phyloP scores from a whole-genome alignment of 306 rosid genomes.

The Urtica urens region DNA sequence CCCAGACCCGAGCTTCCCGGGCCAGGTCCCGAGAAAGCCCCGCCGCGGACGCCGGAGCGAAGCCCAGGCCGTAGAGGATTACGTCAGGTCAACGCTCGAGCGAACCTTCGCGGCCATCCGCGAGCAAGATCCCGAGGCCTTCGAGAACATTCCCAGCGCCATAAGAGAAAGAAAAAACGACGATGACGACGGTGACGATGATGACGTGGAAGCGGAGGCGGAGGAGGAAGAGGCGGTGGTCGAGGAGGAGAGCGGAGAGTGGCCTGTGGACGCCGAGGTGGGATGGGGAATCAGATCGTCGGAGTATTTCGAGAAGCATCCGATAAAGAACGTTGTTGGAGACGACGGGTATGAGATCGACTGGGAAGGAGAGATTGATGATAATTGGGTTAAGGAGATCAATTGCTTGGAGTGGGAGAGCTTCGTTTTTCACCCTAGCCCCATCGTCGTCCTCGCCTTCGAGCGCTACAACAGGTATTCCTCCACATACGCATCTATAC shows the following conservation, averaged over 20 bases:
- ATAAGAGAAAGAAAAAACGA: constrained; percentile 37
- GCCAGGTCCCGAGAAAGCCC: constrained; percentile 50
- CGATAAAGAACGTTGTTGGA: constrained; percentile 61
- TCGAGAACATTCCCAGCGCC: constrained; percentile 35
- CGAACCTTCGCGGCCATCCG: constrained; percentile 50
- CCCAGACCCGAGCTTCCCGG: constrained; percentile 22
- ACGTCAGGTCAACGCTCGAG: constrained; percentile 43
- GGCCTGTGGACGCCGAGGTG: constrained; percentile 91
- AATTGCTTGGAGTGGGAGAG: constrained; percentile 94
- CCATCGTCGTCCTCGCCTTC: constrained; percentile 76
- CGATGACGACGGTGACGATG: constrained; percentile 20
- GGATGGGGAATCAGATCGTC: constrained; percentile 94
- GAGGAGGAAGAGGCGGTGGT: constrained; percentile 49
- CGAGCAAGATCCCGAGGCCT: constrained; percentile 34
- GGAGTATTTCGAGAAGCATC: constrained; percentile 81
- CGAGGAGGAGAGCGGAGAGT: constrained; percentile 66
- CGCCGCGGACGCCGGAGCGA: constrained; percentile 80
- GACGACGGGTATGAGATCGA: constrained; percentile 75
- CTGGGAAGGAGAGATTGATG: constrained; percentile 94
- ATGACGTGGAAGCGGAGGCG: constrained; percentile 11
- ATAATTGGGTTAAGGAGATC: constrained; percentile 86
- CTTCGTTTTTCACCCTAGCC: constrained; percentile 92
- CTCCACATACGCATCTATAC: background rate
- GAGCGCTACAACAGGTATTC: constrained; percentile 70
- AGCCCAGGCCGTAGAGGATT: constrained; percentile 62